Base-by-base conservation (phyloP, 352 stramenopile genomes). In the Phytopythium ostracodes region DNA sequence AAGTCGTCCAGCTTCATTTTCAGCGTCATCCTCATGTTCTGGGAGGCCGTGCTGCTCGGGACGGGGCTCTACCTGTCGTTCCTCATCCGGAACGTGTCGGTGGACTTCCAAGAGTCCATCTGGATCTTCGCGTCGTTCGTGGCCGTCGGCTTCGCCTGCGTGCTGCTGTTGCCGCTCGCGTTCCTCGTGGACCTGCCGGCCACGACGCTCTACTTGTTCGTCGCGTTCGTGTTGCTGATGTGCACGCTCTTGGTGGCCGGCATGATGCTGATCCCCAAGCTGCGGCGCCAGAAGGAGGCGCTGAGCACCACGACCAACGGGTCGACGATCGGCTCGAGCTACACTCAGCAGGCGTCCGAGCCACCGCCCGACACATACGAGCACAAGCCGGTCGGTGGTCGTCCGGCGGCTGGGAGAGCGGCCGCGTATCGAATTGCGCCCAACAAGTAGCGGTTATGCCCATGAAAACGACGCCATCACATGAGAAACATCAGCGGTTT, bases 51-150 rank as follows among this genome's bases (percentile, higher is more conserved):
- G 15, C 15, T 86, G 50, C 64, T 84, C 29, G 65, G 76, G 12
- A 1, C 70, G 6, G 75, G 73, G 0, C 57, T 84, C 12, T 87
- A 78, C 44, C 35, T 85, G 11, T 78, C 73, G 36, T 85, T 88
- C 56, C 43, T 85, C 4, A 87, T 87, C 56, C 79, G 71, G 8
- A 70, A 85, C n/a, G 77, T 84, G 31, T 85, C 76, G 31, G 57
- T 68, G 1, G 76, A 88, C 56, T 88, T 88, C 54, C 81, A 90
- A 49, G 81, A 90, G 33, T 74, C 77, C 5, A 69, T 83, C 52
- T 88, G 81, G 79, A 88, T 84, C 42, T 81, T 88, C 49, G 70
- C 66, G 1, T 84, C 81, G 0, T 67, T 71, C 0, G 9, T 77
- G 0, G 63, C 88, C 1, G 76, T 91, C 20, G 58, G 88, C 4